Conservation (phyloP, 1,139 yeast species). For the Hemisphaericaspora xylanilytica region DNA sequence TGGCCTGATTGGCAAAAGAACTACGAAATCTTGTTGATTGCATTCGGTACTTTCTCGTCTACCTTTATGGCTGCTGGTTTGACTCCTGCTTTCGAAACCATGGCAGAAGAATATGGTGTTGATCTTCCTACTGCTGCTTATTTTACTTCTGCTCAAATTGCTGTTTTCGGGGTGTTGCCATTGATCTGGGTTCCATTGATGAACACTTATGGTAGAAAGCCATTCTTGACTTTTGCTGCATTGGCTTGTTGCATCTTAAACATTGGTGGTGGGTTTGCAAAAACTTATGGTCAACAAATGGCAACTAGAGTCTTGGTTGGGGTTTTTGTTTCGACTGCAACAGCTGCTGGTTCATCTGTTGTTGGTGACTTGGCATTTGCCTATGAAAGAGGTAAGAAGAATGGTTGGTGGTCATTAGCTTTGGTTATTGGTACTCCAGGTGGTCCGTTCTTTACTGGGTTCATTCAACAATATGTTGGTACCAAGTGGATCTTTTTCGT, state of each 20-base stretch:
- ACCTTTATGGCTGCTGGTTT: constrained; percentile 21
- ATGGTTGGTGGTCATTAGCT: constrained; percentile 20
- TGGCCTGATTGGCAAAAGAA: constrained; percentile 17
- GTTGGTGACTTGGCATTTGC: constrained; percentile 17
- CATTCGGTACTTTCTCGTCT: constrained; percentile 17
- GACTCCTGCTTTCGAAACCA: constrained; percentile 16
- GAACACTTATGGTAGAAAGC: constrained; percentile 17
- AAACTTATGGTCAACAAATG: constrained; percentile 18
- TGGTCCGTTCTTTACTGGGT: constrained; percentile 19
- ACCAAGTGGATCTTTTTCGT: constrained; percentile 16
- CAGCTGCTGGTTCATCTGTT: constrained; percentile 17
- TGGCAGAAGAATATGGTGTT: constrained; percentile 15
- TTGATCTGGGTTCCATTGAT: constrained; percentile 18
- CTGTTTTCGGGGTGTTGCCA: constrained; percentile 16
- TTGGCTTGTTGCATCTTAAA: constrained; percentile 14
- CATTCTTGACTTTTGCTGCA: constrained; percentile 11
- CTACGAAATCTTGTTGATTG: constrained; percentile 14
- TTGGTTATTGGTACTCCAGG: constrained; percentile 18
- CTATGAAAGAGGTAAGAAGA: constrained; percentile 18
- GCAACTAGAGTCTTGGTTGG: constrained; percentile 17
- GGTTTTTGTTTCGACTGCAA: constrained; percentile 15
- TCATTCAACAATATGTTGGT: constrained; percentile 15
- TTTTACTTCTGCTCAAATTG: constrained; percentile 18
- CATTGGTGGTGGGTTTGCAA: constrained; percentile 17
- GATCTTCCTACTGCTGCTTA: constrained; percentile 15